phyloP scores from a whole-genome alignment of 2,329 filamentous ascomycete genomes.

The Xenosphaeropsis pyriputrescens region DNA sequence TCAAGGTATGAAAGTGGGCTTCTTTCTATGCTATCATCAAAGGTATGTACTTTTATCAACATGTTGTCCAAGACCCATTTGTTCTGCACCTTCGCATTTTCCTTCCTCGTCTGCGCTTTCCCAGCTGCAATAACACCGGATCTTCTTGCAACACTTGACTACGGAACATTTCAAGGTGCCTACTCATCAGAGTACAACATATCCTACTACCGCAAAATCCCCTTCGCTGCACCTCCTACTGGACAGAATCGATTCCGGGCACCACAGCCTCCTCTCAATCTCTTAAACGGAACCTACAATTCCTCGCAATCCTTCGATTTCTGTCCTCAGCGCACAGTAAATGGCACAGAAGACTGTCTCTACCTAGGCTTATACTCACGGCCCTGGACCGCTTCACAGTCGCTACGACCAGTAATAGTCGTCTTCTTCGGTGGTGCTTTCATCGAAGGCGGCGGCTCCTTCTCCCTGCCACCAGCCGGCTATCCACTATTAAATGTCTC shows the following conservation, averaged over 20 bases:
- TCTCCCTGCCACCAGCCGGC: constrained; percentile 36
- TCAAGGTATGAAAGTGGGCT: too few relatives aligned
- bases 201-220: constrained; percentile 44
- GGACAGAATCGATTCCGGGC: constrained; percentile 43
- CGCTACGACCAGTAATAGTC: constrained; percentile 40
- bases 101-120: too few relatives aligned
- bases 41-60: too few relatives aligned
- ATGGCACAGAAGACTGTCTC: constrained; percentile 43
- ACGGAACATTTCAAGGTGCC: constrained; percentile 35
- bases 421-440: constrained; percentile 48
- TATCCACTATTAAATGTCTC: constrained; percentile 44
- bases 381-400: constrained; percentile 30
- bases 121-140: constrained; percentile 11
- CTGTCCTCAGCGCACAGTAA: constrained; percentile 41
- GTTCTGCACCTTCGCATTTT: too few relatives aligned
- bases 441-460: constrained; percentile 39
- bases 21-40: too few relatives aligned
- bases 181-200: constrained; percentile 37
- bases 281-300: constrained; percentile 35
- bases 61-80: too few relatives aligned
- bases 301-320: constrained; percentile 38
- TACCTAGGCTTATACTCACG: constrained; percentile 45
- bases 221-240: constrained; percentile 41
- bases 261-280: constrained; percentile 36
- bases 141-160: constrained; percentile 27